These are phyloP conservation scores for Cordyceps pruinosa DNA, from an alignment of 2,329 filamentous ascomycete species.

Conservation along the genomic window DNA sequence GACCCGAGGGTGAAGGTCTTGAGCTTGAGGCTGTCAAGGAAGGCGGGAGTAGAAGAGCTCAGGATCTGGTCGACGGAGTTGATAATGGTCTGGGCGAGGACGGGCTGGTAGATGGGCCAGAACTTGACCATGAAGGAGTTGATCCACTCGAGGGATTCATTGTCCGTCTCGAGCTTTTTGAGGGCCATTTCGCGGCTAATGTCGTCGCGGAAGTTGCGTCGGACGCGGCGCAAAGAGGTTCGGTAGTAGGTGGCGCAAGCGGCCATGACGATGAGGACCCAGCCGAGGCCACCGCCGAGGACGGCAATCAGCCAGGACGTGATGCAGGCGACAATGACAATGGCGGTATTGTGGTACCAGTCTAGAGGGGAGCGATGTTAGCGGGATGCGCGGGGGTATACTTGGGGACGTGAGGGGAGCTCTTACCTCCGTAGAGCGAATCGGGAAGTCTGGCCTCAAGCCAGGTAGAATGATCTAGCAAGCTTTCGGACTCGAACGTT, in stretches of 20 bases:
- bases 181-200: conserved; percentile 83
- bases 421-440: conserved; percentile 77
- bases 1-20: conserved; percentile 90
- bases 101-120: conserved; percentile 97
- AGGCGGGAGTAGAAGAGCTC: conserved; percentile 83
- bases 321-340: conserved; percentile 90
- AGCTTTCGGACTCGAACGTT: conserved; percentile 52
- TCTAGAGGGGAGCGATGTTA: conserved; percentile 42
- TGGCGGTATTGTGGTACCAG: conserved; percentile 96
- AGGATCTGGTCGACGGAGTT: conserved; percentile 93
- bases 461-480: conserved; percentile 83
- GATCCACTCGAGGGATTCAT: conserved; percentile 95
- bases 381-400: neutral
- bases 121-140: conserved; percentile 98
- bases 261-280: conserved; percentile 91
- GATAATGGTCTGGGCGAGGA: conserved; percentile 86
- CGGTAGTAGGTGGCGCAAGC: conserved; percentile 91
- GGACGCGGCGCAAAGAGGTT: conserved; percentile 86
- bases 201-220: conserved; percentile 94
- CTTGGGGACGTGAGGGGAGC: neutral
- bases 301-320: conserved; percentile 84
- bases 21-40: conserved; percentile 88
- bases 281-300: conserved; percentile 83
- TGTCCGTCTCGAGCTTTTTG: conserved; percentile 79
- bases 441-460: conserved; percentile 80